Percentiles rank a stretch among this genome's conserved stretches.
Conservation (phyloP, 2,329 filamentous ascomycete genomes). For the Myriosclerotinia curreyana region DNA sequence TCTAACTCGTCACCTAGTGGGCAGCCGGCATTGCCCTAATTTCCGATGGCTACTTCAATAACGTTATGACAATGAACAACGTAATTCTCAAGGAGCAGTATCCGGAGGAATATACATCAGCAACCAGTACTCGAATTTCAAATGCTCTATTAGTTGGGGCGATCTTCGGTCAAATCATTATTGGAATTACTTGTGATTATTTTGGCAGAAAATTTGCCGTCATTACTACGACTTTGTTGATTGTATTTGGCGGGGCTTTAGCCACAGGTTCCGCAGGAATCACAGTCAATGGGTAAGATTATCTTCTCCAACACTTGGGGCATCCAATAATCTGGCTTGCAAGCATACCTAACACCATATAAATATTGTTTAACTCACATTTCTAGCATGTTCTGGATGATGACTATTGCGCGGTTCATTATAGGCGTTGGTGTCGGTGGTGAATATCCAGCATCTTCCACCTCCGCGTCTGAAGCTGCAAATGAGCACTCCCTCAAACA, state of each 20-base stretch:
- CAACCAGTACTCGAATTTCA: conserved; percentile 43
- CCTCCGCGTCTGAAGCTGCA: conserved; percentile 47
- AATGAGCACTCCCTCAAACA: conserved; percentile 45
- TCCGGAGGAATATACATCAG: conserved; percentile 28
- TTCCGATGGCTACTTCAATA: conserved; percentile 41
- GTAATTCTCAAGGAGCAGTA: conserved; percentile 38
- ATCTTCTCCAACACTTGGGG: neutral
- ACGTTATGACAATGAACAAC: conserved; percentile 41
- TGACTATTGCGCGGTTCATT: conserved; percentile 49
- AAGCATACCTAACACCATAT: too few relatives aligned
- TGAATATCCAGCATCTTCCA: conserved; percentile 49
- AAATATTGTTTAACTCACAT: neutral
- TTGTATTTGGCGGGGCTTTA: conserved; percentile 46
- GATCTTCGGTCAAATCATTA: conserved; percentile 44
- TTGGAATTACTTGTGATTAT: conserved; percentile 46
- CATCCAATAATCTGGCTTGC: too few relatives aligned
- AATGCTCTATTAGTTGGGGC: conserved; percentile 45
- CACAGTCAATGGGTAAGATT: conserved; percentile 41
- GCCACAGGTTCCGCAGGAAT: conserved; percentile 46
- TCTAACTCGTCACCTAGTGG: conserved; percentile 26
- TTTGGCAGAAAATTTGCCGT: conserved; percentile 48
- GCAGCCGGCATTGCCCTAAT: conserved; percentile 38
- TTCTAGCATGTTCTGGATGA: conserved; percentile 50
- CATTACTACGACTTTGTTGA: conserved; percentile 45
- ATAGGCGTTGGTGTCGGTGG: conserved; percentile 48